Conservation (phyloP, 2,329 filamentous ascomycete genomes). For the Cladosporium sp. region DNA sequence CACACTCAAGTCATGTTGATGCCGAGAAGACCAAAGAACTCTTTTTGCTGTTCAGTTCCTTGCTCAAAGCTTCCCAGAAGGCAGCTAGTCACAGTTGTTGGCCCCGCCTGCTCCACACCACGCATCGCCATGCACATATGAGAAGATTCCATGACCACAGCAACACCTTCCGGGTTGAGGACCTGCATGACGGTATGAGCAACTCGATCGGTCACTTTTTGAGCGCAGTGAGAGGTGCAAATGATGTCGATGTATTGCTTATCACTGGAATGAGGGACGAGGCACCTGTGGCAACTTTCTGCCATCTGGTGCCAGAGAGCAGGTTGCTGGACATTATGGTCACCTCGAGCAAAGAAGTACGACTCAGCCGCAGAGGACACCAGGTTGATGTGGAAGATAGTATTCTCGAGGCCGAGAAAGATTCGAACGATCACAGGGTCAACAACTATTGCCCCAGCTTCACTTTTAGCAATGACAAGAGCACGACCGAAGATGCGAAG, state of each 20-base stretch:
- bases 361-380: background rate
- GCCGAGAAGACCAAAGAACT: too few relatives aligned
- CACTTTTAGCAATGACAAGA: background rate
- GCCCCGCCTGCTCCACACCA: conserved; percentile 79
- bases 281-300: conserved; percentile 50
- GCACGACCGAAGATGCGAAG: background rate
- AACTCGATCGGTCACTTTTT: conserved; percentile 78
- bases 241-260: conserved; percentile 50
- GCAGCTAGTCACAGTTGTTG: conserved; percentile 83
- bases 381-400: background rate
- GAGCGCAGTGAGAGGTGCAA: conserved; percentile 38
- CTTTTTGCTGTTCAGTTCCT: too few relatives aligned
- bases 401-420: too few relatives aligned
- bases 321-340: conserved; percentile 53
- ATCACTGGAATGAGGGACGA: conserved; percentile 62
- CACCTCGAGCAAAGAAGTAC: conserved; percentile 33
- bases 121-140: conserved; percentile 97
- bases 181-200: conserved; percentile 85
- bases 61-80: conserved; percentile 60
- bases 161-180: conserved; percentile 82
- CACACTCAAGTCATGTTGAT: too few relatives aligned
- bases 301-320: conserved; percentile 50
- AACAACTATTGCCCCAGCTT: background rate
- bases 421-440: background rate
- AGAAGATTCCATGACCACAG: conserved; percentile 88